Base-by-base conservation (phyloP, 768 basidiomycete genomes). In the Cubamyces sp. region DNA sequence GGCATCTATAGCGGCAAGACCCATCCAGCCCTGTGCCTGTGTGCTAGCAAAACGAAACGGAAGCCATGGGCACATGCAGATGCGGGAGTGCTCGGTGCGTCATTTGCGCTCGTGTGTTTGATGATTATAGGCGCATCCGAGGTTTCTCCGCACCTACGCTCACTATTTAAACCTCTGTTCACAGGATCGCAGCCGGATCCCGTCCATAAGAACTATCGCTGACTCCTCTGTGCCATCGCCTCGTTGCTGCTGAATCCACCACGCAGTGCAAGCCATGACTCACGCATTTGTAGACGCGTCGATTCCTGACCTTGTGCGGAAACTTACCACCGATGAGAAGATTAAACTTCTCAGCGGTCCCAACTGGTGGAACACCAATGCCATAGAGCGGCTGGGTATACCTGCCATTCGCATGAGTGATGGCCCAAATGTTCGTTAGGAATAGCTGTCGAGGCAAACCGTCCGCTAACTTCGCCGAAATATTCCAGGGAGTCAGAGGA, bases 381-480 rank as follows among this genome's bases (percentile, higher is more conserved):
- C 82, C 18, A 78, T 90, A 57, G 74, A 78, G 12, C 78, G 87
- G 23, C 79, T 89, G 18, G 78, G 76, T n/a, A 84, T 90, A 54
- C 88, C 88, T 5, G 78, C 83, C 28, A 77, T 90, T 66, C 82
- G 88, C 25, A 87, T 91, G 82, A 87, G 85, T 69, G 87, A 88
- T 74, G 87, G 87, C 8, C 87, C 87, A 26, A 87, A 88, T 71
- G 82, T 82, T 65, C 37, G 72, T 66, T 49, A 40, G 54, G 12
- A 18, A 25, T 51, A 19, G 39, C 15, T 0, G 0, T 25, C 7
- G 18, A 8, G 4, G 12, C 21, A 8, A 9, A 30, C n/a, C 14
- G 14, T 41, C 19, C 61, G 54, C 18, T 40, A 14, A 43, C 60
- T 54, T 26, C 14, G 34, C 16, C 48, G n/a, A 52, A 60, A 23